These are phyloP conservation scores for Singerocomus inundabilis DNA, from an alignment of 1,284 basidiomycete genomes.

Conservation along the genomic window DNA sequence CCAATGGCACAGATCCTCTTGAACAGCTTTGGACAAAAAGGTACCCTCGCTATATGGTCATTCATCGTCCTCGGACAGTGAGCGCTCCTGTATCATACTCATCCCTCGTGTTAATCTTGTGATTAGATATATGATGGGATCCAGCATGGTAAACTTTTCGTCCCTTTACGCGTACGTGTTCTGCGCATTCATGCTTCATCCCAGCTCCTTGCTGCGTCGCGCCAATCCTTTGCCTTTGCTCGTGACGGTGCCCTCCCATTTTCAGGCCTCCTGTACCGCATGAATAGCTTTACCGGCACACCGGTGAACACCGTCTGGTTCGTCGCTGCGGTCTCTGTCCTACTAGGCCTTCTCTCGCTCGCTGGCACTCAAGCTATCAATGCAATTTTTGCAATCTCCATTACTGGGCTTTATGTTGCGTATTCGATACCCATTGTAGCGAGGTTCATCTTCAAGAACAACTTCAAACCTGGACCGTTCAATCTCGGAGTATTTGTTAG, in stretches of 20 bases:
- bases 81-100: conserved; percentile 17
- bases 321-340: conserved; percentile 42
- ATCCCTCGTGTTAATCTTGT: background rate
- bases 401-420: conserved; percentile 58
- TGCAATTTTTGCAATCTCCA: conserved; percentile 64
- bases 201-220: conserved; percentile 57
- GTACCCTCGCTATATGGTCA: conserved; percentile 63
- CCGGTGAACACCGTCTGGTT: conserved; percentile 71
- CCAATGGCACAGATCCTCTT: conserved; percentile 75
- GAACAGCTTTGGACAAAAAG: conserved; percentile 62
- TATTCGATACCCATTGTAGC: conserved; percentile 58
- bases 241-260: conserved; percentile 72
- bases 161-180: background rate
- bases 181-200: background rate
- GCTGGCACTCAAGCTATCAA: conserved; percentile 63
- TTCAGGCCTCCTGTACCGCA: conserved; percentile 63
- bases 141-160: conserved; percentile 52
- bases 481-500: conserved; percentile 57
- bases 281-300: conserved; percentile 62
- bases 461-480: conserved; percentile 68
- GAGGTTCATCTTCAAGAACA: conserved; percentile 49
- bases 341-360: conserved; percentile 61
- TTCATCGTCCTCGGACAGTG: conserved; percentile 68
- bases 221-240: conserved; percentile 62
- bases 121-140: conserved; percentile 70